Evolutionary conservation across 2,329 filamentous ascomycete species (phyloP).

Genomic region (Arthrobotrys entomopaga): DNA sequence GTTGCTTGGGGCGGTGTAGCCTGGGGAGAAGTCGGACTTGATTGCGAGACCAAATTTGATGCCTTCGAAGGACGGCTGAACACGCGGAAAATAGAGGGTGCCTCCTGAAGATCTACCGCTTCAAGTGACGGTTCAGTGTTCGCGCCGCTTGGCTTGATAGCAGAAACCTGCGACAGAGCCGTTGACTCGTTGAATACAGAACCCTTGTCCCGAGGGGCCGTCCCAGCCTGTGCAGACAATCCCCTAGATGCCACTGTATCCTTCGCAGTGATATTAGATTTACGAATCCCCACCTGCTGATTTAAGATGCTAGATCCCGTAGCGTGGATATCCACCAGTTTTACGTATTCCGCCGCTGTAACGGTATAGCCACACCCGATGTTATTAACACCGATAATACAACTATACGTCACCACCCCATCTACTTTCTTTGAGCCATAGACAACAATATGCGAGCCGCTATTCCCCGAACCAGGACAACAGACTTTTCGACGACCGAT

Average conservation of each 20-base stretch:
- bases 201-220: no score
- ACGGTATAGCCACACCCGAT: conserved; percentile 15
- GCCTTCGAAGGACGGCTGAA: no score
- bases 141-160: no score
- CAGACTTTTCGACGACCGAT: not conserved
- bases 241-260: not conserved
- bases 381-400: conserved; percentile 6
- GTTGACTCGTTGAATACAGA: no score
- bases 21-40: no score
- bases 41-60: no score
- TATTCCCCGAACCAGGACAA: conserved; percentile 10
- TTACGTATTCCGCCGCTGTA: conserved; percentile 18
- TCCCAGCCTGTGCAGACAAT: no score
- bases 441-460: not conserved
- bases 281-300: not conserved
- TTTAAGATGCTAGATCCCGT: not conserved
- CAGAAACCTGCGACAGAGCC: no score
- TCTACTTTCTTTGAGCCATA: conserved; percentile 11
- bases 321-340: not conserved
- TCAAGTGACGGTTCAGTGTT: no score
- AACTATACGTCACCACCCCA: conserved; percentile 12
- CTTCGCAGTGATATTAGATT: not conserved
- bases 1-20: no score
- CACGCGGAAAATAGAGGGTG: no score
- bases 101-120: no score